A percentile compares a stretch with the other conserved stretches of the same genome.
Conservation (phyloP, 805 yeast genomes). For the Yamadazyma akitaensis region DNA sequence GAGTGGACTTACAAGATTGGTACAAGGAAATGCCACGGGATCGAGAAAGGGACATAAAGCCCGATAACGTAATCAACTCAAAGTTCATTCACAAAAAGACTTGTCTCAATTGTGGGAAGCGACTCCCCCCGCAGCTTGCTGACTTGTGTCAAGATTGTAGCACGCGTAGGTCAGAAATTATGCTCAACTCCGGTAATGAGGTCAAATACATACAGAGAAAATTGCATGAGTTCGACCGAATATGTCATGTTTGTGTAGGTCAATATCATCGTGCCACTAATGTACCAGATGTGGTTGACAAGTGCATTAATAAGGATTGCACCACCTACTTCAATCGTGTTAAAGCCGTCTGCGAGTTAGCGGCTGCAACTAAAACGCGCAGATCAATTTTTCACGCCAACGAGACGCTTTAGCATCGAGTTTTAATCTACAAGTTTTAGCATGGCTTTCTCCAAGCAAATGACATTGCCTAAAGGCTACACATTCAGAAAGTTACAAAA, state of each 20-base stretch:
- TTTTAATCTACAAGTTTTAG: background rate
- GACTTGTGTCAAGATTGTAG: conserved; percentile 8
- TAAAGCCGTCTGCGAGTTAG: conserved; percentile 8
- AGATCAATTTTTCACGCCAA: background rate
- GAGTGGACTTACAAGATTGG: conserved; percentile 80
- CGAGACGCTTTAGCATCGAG: background rate
- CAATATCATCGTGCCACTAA: background rate
- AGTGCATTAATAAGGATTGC: conserved; percentile 15
- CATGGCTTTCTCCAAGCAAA: conserved; percentile 12
- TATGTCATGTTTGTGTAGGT: conserved; percentile 9
- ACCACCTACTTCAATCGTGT: conserved; percentile 10
- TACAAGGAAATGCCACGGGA: conserved; percentile 58
- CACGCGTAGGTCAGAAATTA: background rate
- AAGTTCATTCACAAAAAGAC: conserved; percentile 15
- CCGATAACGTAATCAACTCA: conserved; percentile 6
- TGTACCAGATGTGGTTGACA: background rate
- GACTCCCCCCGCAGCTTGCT: background rate
- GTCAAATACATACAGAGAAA: conserved; percentile 3
- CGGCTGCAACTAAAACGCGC: background rate
- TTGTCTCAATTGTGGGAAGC: conserved; percentile 27
- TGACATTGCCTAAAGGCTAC: conserved; percentile 61
- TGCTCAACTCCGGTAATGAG: conserved; percentile 1
- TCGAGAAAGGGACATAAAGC: background rate
- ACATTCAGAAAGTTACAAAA: conserved; percentile 53
- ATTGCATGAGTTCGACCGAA: background rate